Evolutionary conservation across 345 rosid species (phyloP).

Genomic region (Boechera stricta): DNA sequence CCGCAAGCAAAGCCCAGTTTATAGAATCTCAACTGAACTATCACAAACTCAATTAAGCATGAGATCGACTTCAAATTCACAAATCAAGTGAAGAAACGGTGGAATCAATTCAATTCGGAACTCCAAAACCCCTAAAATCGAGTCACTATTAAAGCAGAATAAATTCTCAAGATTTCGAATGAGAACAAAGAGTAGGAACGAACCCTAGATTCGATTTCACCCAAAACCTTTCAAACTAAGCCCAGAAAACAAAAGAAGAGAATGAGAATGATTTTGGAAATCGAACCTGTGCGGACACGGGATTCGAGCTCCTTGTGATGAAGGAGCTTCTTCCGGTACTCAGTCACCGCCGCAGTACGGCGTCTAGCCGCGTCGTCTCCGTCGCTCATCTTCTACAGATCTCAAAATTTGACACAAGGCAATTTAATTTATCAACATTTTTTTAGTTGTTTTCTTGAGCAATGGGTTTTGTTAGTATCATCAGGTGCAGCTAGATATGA

Average conservation of each 20-base stretch:
- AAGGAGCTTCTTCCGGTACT: constrained; percentile 87
- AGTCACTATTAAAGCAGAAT: not conserved
- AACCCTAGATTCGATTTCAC: constrained; percentile 21
- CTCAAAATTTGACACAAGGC: not conserved
- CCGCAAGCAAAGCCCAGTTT: not conserved
- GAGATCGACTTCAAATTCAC: not conserved
- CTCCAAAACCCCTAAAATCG: not conserved
- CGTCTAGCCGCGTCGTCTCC: constrained; percentile 61
- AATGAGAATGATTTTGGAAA: not conserved
- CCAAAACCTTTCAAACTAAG: not conserved
- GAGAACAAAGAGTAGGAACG: not conserved
- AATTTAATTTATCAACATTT: not conserved
- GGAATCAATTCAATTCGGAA: not conserved
- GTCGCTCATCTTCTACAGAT: constrained; percentile 40
- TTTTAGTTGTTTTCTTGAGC: constrained; percentile 3
- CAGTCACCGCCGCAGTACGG: constrained; percentile 63
- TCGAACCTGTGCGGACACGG: constrained; percentile 74
- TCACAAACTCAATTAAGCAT: not conserved
- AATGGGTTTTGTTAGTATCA: constrained; percentile 9
- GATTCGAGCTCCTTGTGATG: constrained; percentile 88
- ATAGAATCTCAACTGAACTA: not conserved
- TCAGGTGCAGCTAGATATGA: no score
- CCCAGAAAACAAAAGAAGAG: not conserved
- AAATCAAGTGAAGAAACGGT: not conserved
- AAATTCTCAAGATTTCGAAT: not conserved